Base-by-base conservation (phyloP, 2,329 filamentous ascomycete genomes). In the Herpotrichia juniperi region DNA sequence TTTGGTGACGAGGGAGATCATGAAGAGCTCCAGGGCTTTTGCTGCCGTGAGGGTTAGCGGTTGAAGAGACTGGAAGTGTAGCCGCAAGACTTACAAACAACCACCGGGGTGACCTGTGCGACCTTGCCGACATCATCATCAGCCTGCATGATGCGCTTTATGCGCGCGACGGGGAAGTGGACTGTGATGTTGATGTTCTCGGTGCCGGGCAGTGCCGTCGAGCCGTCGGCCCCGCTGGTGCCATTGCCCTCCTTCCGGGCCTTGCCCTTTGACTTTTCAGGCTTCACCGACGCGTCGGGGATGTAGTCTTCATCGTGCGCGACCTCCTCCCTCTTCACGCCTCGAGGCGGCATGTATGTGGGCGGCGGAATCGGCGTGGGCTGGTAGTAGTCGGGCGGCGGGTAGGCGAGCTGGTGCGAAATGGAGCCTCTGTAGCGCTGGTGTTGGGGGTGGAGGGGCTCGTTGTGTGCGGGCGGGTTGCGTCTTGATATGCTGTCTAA, bases 111-210 rank as follows among this genome's bases (percentile, higher is more conserved):
- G 56, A 97, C 94, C 75, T 99, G 94, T 3, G 94, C 93, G 9
- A 99, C 94, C 77, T 99, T 99, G 56, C 94, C 94, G 0, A 99
- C 93, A 72, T 99, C 94, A 70, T 99, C 94, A 69, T 99, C 94
- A 10, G 93, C 93, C 77, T 99, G 94, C 94, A 99, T 97, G 67
- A 99, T 97, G 46, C 94, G 87, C 81, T 99, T 99, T 79, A 99
- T 99, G 56, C 94, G 85, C 12, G 94, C 94, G 26, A 96, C 96
- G 1, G 94, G 94, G 68, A 99, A 99, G 68, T 97, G 97, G 28
- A 93, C 97, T 75, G 86, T 90, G 64, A 99, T 91, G 37, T 91
- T 74, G 77, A 96, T 77, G 74, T 84, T 73, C 77, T 86, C 75
- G 19, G 62, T 61, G 48, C 60, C 54, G 3, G 46, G 71, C 68